Evolutionary conservation across 306 rosid species (phyloP), one percentile per base, ranked within the genome.

Genomic region (Lagenaria siceraria): DNA sequence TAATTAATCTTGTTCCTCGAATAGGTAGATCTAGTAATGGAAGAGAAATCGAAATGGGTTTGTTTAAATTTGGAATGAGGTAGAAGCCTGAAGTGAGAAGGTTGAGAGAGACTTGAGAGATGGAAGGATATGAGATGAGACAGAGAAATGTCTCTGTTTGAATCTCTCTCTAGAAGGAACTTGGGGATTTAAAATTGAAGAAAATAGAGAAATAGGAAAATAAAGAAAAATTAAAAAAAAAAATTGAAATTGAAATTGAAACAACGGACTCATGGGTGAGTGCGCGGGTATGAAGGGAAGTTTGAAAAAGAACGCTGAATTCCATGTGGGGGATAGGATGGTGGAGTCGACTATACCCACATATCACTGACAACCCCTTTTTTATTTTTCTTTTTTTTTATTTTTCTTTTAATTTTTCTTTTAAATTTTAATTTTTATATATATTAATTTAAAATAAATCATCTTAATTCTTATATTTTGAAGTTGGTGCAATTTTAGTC

Each of bases 251-350:
- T 77, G 19, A 80, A 78, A 62, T 79, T 63, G 63, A 85, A 82
- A 33, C 60, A 85, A 87, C 82, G 78, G 82, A 83, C 77, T 36
- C 72, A 80, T 56, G 84, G 83, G 87, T 76, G 85, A 85, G 96
- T 90, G 98, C 87, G 97, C 92, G 97, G 97, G 93, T 88, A 90
- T 87, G 91, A 90, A 79, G 87, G 82, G 85, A 68, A 81, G 92
- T 92, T 95, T 95, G 97, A 95, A 95, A 81, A 76, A 88, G 53
- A 90, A 87, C 90, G 87, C 91, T 92, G 97, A 92, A 92, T 84
- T 90, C 86, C 85, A 92, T 87, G 93, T 83, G 46, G 56, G 42
- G 40, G 83, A 77, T 52, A 53, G 60, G 66, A 81, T 87, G 80
- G 75, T 81, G 87, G 82, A 51, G 29, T 53, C 78, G 69, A 74